Evolutionary conservation across 352 stramenopile genomes (phyloP).

Genomic region (Phytophthora macrochlamydospora): DNA sequence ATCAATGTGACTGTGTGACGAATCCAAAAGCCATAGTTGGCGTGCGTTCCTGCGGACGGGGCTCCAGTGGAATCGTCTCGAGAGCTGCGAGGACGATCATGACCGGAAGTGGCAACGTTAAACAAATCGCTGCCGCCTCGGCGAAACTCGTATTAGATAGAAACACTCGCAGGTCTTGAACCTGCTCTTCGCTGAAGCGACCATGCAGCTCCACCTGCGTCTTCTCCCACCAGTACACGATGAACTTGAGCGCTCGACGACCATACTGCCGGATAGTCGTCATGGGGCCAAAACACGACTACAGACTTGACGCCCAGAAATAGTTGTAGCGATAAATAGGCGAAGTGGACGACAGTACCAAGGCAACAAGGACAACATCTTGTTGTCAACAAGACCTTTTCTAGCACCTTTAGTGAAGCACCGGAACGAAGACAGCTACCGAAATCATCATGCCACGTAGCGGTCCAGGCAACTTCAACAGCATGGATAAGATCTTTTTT

Average conservation of each 20-base stretch:
- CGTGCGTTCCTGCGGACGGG: background rate
- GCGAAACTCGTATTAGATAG: conserved; percentile 1
- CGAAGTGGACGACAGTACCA: no score
- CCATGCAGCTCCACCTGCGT: conserved; percentile 14
- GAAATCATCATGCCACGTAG: no score
- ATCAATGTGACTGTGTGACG: background rate
- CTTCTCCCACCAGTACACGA: conserved; percentile 7
- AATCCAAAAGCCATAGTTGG: conserved; percentile 11
- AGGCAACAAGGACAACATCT: no score
- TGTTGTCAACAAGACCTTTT: no score
- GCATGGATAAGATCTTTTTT: no score
- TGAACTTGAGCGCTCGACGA: background rate
- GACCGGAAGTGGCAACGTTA: conserved; percentile 6
- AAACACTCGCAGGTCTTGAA: conserved; percentile 1
- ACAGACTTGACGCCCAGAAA: no score
- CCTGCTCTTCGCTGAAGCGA: background rate
- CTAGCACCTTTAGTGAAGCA: no score
- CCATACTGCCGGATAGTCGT: background rate
- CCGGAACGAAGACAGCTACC: no score
- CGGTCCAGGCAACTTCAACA: no score
- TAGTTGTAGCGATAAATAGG: no score
- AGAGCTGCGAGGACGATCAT: background rate
- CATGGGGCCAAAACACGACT: no score
- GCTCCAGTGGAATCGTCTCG: conserved; percentile 4
- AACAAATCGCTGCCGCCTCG: background rate